Base-by-base conservation (phyloP, 768 basidiomycete species). In the Phanerochaete sordida region DNA sequence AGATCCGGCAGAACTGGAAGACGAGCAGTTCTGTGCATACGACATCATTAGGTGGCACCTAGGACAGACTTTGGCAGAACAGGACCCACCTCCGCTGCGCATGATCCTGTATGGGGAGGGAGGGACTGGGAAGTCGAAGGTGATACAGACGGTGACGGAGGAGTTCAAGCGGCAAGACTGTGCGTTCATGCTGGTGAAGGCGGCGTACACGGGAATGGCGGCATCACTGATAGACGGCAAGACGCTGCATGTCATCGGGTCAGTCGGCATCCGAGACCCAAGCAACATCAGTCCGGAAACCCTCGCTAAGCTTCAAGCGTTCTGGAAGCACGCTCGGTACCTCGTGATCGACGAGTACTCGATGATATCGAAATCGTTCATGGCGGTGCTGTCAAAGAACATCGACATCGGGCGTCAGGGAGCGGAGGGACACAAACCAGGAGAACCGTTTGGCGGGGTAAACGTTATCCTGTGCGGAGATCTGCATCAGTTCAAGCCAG, bases 401-500 rank as follows among this genome's bases (percentile, higher is more conserved):
- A 58, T 72, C 2, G 54, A 57, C 1, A 50, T 62, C 1, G 68
- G 60, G 0, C 56, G 57, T 26, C 57, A 37, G 15, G 31, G 63
- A 19, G 4, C 39, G 4, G 19, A n/a, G n/a, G n/a, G 39, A 19
- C 11, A 12, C 19, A 11, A 4, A 9, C 4, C 39, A 6, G 24
- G 61, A 0, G 59, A 62, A 1, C 61, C 72, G 0, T 80, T 79
- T 59, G 75, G 74, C 2, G 74, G 77, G 0, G 65, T 79, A 57
- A 77, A 74, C 56, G 66, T 81, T 3, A 74, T 80, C 2, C 23
- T 80, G 3, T 65, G 66, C 23, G 79, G 80, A 0, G 77, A 80
- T 51, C 72, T 79, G 15, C 77, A 81, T 56, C 80, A 79, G 64
- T 80, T 81, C 60, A 79, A 77, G 3, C 78, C 77, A 0, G 77